Evolutionary conservation across 352 stramenopile genomes (phyloP), one percentile per base, ranked within the genome.

Genomic region (Thalassiosira livingstoniorum): DNA sequence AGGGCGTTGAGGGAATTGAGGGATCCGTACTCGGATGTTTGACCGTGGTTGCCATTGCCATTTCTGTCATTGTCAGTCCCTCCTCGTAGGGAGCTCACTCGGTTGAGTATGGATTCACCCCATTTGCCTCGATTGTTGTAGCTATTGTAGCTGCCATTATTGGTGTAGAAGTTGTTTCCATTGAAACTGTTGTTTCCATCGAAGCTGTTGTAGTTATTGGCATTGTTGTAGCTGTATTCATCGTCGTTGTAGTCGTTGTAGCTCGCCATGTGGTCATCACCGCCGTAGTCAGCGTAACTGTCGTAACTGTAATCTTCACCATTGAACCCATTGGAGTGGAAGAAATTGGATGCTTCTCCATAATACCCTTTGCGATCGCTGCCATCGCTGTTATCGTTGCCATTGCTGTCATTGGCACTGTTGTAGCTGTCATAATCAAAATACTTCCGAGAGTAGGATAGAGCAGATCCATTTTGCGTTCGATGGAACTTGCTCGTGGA

Each of bases 1-100:
- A 90, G 71, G 37, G 65, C 67, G 51, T 43, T 69, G 35, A 87
- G 57, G 13, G 66, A n/a, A n/a, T n/a, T n/a, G n/a, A n/a, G n/a
- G 39, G 47, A 58, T 32, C 34, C 51, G 25, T 23, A 71, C 2
- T 60, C 77, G 55, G 10, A 21, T 7, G 32, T 25, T 34, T 67
- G 10, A 37, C 27, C 62, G 18, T 34, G 58, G 3, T 61, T 37
- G 10, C 21, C 21, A 39, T 27, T 29, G 1, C 23, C 37, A 2
- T 57, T 15, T 35, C 31, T 35, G 27, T 34, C 37, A 35, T 23
- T 25, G 47, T 35, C 25, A 32, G 25, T 51, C 29, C 53, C 21
- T 43, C 13, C 62, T 35, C 61, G 35, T 47, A 60, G 3, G 27
- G 15, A 31, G 64, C 2, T 43, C 13, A 29, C 64, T 18, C 23